Evolutionary conservation across 1,139 yeast species (phyloP).

Genomic region (Scheffersomyces quercinus): DNA sequence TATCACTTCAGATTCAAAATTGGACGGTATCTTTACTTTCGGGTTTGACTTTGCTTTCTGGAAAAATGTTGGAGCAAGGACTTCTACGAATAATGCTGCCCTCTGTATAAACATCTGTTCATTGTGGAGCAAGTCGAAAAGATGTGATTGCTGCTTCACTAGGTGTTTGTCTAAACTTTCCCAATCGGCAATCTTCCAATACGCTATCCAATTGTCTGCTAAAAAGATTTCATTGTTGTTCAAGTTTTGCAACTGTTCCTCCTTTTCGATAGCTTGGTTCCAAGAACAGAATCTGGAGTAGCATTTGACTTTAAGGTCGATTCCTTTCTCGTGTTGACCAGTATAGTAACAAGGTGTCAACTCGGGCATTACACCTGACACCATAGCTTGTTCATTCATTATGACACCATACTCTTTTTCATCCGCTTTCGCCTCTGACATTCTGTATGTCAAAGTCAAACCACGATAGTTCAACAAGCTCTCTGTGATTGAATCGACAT

Average conservation of each 20-base stretch:
- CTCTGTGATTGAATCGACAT: slow-evolving; percentile 53
- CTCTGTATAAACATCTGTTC: slow-evolving; percentile 77
- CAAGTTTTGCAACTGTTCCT: slow-evolving; percentile 29
- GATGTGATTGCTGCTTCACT: slow-evolving; percentile 69
- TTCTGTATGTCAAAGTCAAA: slow-evolving; percentile 20
- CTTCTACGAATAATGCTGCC: slow-evolving; percentile 62
- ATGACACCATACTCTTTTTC: slow-evolving; percentile 24
- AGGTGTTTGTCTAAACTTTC: slow-evolving; percentile 54
- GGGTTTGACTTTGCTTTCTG: slow-evolving; percentile 8
- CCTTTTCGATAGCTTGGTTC: slow-evolving; percentile 40
- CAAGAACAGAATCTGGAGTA: slow-evolving; percentile 41
- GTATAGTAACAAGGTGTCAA: slow-evolving; percentile 39
- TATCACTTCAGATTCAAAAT: slow-evolving; percentile 63
- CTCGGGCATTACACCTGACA: slow-evolving; percentile 41
- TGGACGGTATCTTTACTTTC: slow-evolving; percentile 10
- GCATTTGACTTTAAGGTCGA: slow-evolving; percentile 27
- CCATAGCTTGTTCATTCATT: slow-evolving; percentile 21
- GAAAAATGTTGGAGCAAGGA: slow-evolving; percentile 45
- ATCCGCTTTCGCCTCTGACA: slow-evolving; percentile 11
- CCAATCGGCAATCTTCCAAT: slow-evolving; percentile 67
- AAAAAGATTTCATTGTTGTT: slow-evolving; percentile 39
- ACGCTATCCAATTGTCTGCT: slow-evolving; percentile 71
- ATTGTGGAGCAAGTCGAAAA: slow-evolving; percentile 72
- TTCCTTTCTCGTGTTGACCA: slow-evolving; percentile 24
- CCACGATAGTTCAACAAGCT: slow-evolving; percentile 50